A percentile compares a stretch with the other conserved stretches of the same genome.
These are phyloP conservation scores for Quillaja saponaria DNA, from an alignment of 306 rosid genomes.

Conservation along the genomic window DNA sequence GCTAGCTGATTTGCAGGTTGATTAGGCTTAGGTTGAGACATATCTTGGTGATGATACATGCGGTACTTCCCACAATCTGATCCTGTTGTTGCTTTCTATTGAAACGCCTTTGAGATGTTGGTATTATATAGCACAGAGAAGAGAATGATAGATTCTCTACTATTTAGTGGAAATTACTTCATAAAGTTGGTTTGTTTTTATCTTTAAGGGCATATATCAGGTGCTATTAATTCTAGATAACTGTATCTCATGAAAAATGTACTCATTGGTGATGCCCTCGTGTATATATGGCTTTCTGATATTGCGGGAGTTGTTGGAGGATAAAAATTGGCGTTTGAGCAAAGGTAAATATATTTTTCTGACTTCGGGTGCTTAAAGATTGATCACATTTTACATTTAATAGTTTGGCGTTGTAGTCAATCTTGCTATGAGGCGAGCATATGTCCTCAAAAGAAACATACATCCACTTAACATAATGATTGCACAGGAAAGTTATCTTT, in stretches of 20 bases:
- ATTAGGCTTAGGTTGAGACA: too few relatives aligned
- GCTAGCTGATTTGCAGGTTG: too few relatives aligned
- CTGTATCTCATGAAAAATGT: neutral
- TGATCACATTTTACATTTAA: conserved; percentile 8
- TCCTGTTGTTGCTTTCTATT: too few relatives aligned
- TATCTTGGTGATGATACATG: too few relatives aligned
- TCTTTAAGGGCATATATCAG: neutral
- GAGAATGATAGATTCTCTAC: neutral
- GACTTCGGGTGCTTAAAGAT: conserved; percentile 17
- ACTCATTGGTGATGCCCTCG: neutral
- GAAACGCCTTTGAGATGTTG: neutral
- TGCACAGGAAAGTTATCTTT: neutral
- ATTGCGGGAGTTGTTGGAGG: conserved; percentile 19
- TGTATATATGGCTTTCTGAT: neutral
- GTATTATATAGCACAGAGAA: neutral
- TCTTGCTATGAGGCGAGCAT: conserved; percentile 4
- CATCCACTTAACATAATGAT: neutral
- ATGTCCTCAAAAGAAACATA: neutral
- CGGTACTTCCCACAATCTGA: too few relatives aligned
- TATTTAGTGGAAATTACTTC: neutral
- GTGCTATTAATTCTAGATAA: neutral
- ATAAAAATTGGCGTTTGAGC: conserved; percentile 8
- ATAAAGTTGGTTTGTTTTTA: neutral
- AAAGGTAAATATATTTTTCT: conserved; percentile 4
- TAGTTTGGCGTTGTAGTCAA: conserved; percentile 7